Evolutionary conservation across 2,329 filamentous ascomycete genomes (phyloP), one percentile per base, ranked within the genome.

Genomic region (Camillea tinctor): DNA sequence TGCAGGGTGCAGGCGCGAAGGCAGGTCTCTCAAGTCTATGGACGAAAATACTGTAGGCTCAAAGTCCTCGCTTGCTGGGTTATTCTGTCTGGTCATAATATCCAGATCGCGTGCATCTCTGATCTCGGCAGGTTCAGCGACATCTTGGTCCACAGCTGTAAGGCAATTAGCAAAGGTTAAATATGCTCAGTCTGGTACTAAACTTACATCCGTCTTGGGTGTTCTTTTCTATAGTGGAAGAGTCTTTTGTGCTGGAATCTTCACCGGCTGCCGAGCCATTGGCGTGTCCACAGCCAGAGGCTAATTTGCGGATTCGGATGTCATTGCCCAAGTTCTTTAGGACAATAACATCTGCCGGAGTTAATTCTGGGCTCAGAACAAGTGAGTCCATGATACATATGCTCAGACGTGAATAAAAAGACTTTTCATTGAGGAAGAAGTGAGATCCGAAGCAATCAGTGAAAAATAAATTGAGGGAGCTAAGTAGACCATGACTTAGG

Each of bases 11-110:
- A 78, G 65, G 56, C 72, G 74, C 50, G 67, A 55, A 23, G 68
- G 61, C 26, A 78, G 56, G 19, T 74, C 71, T 24, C 68, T 69
- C 53, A 80, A 64, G 62, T 83, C 80, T 55, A 74, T 68, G 1
- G 74, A 74, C 5, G 73, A 76, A 64, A 83, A 74, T 48, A 83
- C 76, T 3, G 76, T 78, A 3, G 80, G 79, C 66, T 82, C 79
- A 61, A 82, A 83, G 6, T 72, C 68, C 52, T 70, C 50, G 63
- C 74, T 72, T 11, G 60, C 55, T 3, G 79, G 78, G 66, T 82
- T 71, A 61, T 80, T 80, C 60, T 77, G 70, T 24, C 73, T 75
- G 57, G 72, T 73, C 61, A 83, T 74, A 24, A 66, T 67, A 21
- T 69, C 69, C 5, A 80, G 72, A 13, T 73, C 71, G 13, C 61